Evolutionary conservation across 129 eudicot species (phyloP), one percentile per base, ranked within the genome.

Genomic region (Solidago caesia): DNA sequence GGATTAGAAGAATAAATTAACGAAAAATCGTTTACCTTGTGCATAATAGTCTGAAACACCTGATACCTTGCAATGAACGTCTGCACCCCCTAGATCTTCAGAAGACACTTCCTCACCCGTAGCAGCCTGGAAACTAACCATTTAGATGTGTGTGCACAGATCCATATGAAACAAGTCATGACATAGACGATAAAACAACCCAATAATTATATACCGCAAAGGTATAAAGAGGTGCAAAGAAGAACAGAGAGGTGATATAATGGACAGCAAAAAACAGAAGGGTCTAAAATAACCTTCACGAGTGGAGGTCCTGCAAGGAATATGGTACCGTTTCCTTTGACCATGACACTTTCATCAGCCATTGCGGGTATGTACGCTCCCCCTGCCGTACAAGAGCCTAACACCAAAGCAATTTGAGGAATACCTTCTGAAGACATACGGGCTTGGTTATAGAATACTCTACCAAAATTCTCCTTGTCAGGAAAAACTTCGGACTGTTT

Each of bases 271-370:
- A 52, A 42, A 67, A 42, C 29, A 7, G 14, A 46, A 44, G 41
- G 47, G 65, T 58, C 2, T 29, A 57, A 79, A 68, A 83, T 81
- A 75, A 94, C 98, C 98, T 94, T 94, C 69, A 94, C 98, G 42
- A 94, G 97, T 58, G 98, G 98, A 64, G 98, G 98, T 48, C 98
- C 98, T 59, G 98, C 98, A 64, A 94, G 84, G 71, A 94, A 94
- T 65, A 94, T 94, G 82, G 98, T 94, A 74, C 97, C 98, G 75
- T 94, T 94, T 84, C 98, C 98, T 87, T 91, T 90, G 52, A 94
- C 98, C 98, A 94, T 94, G 63, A 94, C 98, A 75, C 97, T 90
- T 83, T 94, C 97, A 85, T 94, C 98, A 55, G 98, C 98, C 98
- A 94, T 94, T 33, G 98, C 98, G 68, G 98, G 98, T 55, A 94